Base-by-base conservation (phyloP, 441 rosid genomes). In the Gossypium lobatum region DNA sequence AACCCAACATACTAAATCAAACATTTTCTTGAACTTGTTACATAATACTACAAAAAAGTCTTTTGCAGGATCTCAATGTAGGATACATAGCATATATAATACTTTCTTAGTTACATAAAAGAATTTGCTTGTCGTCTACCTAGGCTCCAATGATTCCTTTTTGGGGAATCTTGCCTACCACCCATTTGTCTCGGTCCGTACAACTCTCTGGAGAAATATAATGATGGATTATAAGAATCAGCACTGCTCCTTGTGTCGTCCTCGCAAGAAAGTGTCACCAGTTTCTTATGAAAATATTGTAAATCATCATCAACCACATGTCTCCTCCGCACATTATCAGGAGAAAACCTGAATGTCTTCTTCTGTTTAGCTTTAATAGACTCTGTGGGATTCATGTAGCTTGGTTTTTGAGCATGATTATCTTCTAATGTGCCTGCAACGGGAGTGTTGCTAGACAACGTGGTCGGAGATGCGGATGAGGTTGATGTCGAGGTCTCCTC, bases 331-430 rank as follows among this genome's bases (percentile, higher is more conserved):
- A 62, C 17, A 34, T 75, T 55, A 20, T 66, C 46, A 28, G 80
- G 70, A 74, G 77, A 73, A 71, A 73, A 53, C 79, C 75, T 81
- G 70, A 69, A 60, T 28, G 67, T 71, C 28, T 75, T 85, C 25
- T 84, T 85, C 21, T 84, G 86, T 79, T 86, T 88, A 14, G 89
- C 91, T 74, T 85, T 88, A 13, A 73, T 82, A 25, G 88, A 86
- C 71, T 81, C 78, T 0, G 91, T 91, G 64, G 79, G 85, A 50
- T 76, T 86, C 92, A 88, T 86, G 78, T 81, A 91, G 75, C 88
- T 77, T 1, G 92, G 93, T 55, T 85, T 86, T 20, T 69, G 71
- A 42, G 65, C 48, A 21, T 71, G 58, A 21, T 79, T 77, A 31
- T 82, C 88, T 23, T 81, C 84, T 17, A 31, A 73, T 70, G 70